Evolutionary conservation across 148 eudicot genomes (phyloP).

Genomic region (Heliosperma pusillum): DNA sequence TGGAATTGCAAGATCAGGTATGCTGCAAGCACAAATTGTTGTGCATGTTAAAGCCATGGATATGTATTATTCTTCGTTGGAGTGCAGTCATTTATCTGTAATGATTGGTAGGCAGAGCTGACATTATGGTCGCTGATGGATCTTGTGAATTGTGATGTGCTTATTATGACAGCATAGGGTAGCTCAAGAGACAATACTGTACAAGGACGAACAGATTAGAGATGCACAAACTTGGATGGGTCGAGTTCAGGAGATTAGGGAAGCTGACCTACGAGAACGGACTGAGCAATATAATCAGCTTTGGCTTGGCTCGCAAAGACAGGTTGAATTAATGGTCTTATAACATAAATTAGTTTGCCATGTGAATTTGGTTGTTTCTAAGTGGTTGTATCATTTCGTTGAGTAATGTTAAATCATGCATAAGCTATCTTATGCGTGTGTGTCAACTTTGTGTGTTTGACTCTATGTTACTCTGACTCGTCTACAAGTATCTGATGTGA

Average conservation of each 20-base stretch:
- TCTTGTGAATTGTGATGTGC: background rate
- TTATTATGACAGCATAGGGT: slow-evolving; percentile 64
- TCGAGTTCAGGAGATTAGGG: slow-evolving; percentile 80
- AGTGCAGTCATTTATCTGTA: background rate
- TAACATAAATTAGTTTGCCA: background rate
- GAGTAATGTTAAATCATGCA: background rate
- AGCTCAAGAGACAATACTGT: slow-evolving; percentile 67
- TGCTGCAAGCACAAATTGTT: slow-evolving; percentile 9
- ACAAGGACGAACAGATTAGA: slow-evolving; percentile 83
- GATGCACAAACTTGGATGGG: slow-evolving; percentile 89
- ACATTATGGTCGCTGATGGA: background rate
- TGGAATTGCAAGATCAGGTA: slow-evolving; percentile 98
- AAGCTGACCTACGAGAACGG: slow-evolving; percentile 81
- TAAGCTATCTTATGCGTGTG: background rate
- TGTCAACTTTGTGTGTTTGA: background rate
- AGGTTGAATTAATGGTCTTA: slow-evolving; percentile 42
- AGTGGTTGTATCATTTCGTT: background rate
- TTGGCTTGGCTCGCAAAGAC: slow-evolving; percentile 79
- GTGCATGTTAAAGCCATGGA: background rate
- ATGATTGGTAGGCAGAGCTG: background rate
- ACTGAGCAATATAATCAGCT: slow-evolving; percentile 84
- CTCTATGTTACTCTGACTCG: no score
- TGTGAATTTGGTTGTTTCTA: background rate
- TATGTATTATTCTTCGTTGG: background rate
- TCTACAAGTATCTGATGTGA: no score